A percentile compares a stretch with the other conserved stretches of the same genome.
phyloP scores from a whole-genome alignment of 2,329 filamentous ascomycete genomes.

The Orbilia javanica region DNA sequence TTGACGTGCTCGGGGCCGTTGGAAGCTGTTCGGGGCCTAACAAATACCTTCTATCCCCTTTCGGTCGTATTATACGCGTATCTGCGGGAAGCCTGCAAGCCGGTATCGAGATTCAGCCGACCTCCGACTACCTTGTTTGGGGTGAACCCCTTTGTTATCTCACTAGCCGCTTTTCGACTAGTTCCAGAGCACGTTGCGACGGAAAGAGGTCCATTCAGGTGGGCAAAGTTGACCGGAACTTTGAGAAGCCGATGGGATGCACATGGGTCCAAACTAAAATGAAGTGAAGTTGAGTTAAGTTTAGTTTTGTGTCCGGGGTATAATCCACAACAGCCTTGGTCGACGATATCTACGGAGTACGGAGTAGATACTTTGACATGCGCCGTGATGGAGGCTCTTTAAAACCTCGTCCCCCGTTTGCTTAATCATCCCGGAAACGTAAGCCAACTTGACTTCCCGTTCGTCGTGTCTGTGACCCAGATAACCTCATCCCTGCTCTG shows the following conservation, averaged over 20 bases:
- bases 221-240: slow-evolving; percentile 2
- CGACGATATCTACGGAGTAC: slow-evolving; percentile 45
- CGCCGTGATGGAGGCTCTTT: slow-evolving; percentile 31
- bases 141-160: slow-evolving; percentile 49
- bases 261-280: not conserved
- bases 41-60: not conserved
- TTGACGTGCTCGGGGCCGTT: not conserved
- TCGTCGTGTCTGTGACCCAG: not conserved
- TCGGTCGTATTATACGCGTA: slow-evolving; percentile 38
- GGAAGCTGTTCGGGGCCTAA: slow-evolving; percentile 12
- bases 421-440: slow-evolving; percentile 46
- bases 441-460: slow-evolving; percentile 7
- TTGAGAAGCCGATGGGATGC: slow-evolving; percentile 30
- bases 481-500: not conserved
- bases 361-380: too few relatives aligned
- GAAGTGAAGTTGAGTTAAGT: not conserved
- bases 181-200: slow-evolving; percentile 22
- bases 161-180: slow-evolving; percentile 32
- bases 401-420: slow-evolving; percentile 22
- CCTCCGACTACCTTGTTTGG: slow-evolving; percentile 17
- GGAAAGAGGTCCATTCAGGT: slow-evolving; percentile 12
- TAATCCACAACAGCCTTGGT: slow-evolving; percentile 26
- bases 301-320: slow-evolving; percentile 1
- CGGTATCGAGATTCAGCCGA: slow-evolving; percentile 38
- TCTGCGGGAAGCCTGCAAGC: slow-evolving; percentile 15